A percentile compares a stretch with the other conserved stretches of the same genome.
Conservation (phyloP, 345 rosid genomes). For the Pistacia integerrima region DNA sequence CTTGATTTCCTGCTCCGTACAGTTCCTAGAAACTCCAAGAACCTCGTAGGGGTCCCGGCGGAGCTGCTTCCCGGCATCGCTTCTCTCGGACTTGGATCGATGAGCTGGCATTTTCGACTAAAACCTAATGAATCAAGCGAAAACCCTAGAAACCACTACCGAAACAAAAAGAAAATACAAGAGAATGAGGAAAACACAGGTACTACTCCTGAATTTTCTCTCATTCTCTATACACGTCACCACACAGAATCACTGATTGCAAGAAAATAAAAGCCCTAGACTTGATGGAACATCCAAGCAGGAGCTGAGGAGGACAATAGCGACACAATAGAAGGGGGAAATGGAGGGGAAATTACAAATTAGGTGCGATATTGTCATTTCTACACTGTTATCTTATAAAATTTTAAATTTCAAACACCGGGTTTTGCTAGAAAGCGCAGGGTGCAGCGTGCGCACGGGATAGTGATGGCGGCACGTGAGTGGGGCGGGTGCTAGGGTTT, state of each 20-base stretch:
- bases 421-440: conserved; percentile 7
- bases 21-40: conserved; percentile 68
- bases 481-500: background rate
- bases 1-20: conserved; percentile 94
- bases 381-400: background rate
- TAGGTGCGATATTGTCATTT: conserved; percentile 19
- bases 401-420: background rate
- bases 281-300: conserved; percentile 25
- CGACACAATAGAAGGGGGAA: conserved; percentile 29
- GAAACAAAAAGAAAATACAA: background rate
- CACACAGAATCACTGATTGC: background rate
- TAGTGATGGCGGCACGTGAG: conserved; percentile 1
- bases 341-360: conserved; percentile 34
- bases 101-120: conserved; percentile 52
- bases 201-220: background rate
- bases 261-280: conserved; percentile 20
- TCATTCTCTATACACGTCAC: background rate
- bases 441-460: conserved; percentile 29
- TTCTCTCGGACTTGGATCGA: conserved; percentile 73
- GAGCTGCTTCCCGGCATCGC: conserved; percentile 63
- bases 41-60: conserved; percentile 95
- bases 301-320: conserved; percentile 25
- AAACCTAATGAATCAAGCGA: conserved; percentile 1
- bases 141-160: conserved; percentile 26
- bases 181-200: conserved; percentile 3